Evolutionary conservation across 805 yeast species (phyloP).

Genomic region (Wickerhamomyces hampshirensis): DNA sequence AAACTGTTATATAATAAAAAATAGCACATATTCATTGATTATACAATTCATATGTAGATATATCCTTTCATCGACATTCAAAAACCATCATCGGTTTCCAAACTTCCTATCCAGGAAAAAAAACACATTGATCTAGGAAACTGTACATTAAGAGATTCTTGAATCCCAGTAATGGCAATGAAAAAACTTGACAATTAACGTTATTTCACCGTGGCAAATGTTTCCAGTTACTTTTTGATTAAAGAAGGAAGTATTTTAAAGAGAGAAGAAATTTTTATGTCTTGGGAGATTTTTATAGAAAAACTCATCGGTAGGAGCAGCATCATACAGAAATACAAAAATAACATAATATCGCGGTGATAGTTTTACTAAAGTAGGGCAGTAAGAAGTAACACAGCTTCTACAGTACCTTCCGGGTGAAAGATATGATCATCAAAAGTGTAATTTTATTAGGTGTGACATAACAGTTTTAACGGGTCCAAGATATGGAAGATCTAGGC

Average conservation of each 20-base stretch:
- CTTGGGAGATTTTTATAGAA: slow-evolving; percentile 7
- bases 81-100: slow-evolving; percentile 25
- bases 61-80: slow-evolving; percentile 30
- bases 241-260: slow-evolving; percentile 12
- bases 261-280: slow-evolving; percentile 4
- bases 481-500: slow-evolving; percentile 53
- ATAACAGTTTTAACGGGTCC: slow-evolving; percentile 26
- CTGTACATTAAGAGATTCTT: slow-evolving; percentile 25
- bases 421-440: slow-evolving; percentile 1
- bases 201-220: slow-evolving; percentile 30
- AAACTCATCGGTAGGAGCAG: slow-evolving; percentile 5
- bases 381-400: too few relatives aligned
- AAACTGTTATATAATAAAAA: too few relatives aligned
- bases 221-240: slow-evolving; percentile 30
- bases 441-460: too few relatives aligned
- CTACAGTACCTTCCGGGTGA: too few relatives aligned
- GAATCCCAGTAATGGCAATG: slow-evolving; percentile 29
- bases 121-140: slow-evolving; percentile 22
- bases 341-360: too few relatives aligned
- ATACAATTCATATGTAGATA: slow-evolving; percentile 7
- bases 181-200: slow-evolving; percentile 23
- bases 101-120: slow-evolving; percentile 30
- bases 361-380: too few relatives aligned
- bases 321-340: background rate
- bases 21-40: background rate